phyloP scores from a whole-genome alignment of 2,329 filamentous ascomycete genomes.

The Davidsoniella virescens region DNA sequence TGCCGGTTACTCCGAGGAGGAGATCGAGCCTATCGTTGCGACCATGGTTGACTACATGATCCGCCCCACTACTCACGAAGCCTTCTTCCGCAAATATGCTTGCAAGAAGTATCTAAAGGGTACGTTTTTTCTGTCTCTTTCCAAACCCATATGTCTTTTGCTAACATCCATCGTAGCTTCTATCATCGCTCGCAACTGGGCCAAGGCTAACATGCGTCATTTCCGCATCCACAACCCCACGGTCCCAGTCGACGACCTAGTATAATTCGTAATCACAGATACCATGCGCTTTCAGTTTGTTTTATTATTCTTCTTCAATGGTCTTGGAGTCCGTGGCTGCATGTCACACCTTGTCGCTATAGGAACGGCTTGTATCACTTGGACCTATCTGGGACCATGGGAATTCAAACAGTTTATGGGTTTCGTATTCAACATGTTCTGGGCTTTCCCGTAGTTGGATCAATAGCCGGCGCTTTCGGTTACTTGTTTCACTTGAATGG shows the following conservation, averaged over 20 bases:
- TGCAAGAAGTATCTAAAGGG: constrained; percentile 99
- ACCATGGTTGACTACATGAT: constrained; percentile 96
- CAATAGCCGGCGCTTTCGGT: too few species aligned
- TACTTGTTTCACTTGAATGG: too few species aligned
- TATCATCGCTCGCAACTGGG: constrained; percentile 45
- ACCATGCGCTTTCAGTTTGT: too few species aligned
- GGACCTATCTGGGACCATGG: too few species aligned
- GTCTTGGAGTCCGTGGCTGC: too few species aligned
- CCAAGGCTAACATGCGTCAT: constrained; percentile 55
- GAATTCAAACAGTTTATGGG: too few species aligned
- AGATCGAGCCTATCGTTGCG: constrained; percentile 81
- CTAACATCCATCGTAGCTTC: constrained; percentile 4
- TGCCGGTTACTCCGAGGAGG: constrained; percentile 79
- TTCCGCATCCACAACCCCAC: constrained; percentile 38
- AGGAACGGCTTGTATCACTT: too few species aligned
- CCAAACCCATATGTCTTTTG: too few species aligned
- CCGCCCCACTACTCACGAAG: constrained; percentile 79
- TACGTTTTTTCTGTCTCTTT: constrained; percentile 29
- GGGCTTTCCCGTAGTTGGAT: too few species aligned
- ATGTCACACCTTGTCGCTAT: too few species aligned
- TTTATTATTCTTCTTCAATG: too few species aligned
- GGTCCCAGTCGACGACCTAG: constrained; percentile 33
- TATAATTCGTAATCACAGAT: constrained; percentile 10
- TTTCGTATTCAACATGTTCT: too few species aligned
- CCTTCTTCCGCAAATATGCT: constrained; percentile 99